A percentile compares a stretch with the other conserved stretches of the same genome.
Evolutionary conservation across 495 filamentous ascomycete species (phyloP).

Genomic region (Pseudoneurospora amorphoporcata): DNA sequence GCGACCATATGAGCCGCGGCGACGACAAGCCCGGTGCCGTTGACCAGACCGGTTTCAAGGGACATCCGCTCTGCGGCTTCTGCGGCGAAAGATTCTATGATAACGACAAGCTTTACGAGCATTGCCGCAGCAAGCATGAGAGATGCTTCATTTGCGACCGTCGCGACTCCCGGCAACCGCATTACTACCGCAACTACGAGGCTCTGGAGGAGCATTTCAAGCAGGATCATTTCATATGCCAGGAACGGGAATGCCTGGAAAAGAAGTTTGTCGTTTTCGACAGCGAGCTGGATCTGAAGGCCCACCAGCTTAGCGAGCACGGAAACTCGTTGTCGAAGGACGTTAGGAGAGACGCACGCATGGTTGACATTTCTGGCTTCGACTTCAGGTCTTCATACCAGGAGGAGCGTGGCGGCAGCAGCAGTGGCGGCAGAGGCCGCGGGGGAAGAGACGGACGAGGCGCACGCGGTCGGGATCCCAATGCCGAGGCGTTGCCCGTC

Average conservation of each 20-base stretch:
- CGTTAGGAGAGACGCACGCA: conserved; percentile 69
- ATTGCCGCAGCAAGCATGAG: conserved; percentile 88
- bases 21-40: conserved; percentile 84
- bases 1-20: conserved; percentile 79
- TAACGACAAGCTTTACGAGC: conserved; percentile 85
- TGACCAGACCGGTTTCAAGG: conserved; percentile 92
- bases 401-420: conserved; percentile 51
- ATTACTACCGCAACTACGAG: conserved; percentile 84
- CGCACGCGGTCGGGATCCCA: conserved; percentile 45
- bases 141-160: conserved; percentile 91
- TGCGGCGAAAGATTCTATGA: conserved; percentile 90
- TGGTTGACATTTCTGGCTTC: conserved; percentile 80
- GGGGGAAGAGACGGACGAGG: conserved; percentile 31
- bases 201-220: conserved; percentile 75
- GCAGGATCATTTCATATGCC: conserved; percentile 77
- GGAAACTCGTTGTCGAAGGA: conserved; percentile 46
- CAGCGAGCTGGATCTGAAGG: conserved; percentile 83
- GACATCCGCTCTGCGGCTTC: conserved; percentile 90
- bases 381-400: conserved; percentile 62
- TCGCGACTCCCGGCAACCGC: conserved; percentile 53
- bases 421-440: conserved; percentile 30
- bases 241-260: conserved; percentile 78
- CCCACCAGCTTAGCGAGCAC: conserved; percentile 29
- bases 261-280: conserved; percentile 99
- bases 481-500: conserved; percentile 64